These are phyloP conservation scores for Chlamydomonas incerta DNA, from an alignment of 139 green algal genomes.

Conservation along the genomic window DNA sequence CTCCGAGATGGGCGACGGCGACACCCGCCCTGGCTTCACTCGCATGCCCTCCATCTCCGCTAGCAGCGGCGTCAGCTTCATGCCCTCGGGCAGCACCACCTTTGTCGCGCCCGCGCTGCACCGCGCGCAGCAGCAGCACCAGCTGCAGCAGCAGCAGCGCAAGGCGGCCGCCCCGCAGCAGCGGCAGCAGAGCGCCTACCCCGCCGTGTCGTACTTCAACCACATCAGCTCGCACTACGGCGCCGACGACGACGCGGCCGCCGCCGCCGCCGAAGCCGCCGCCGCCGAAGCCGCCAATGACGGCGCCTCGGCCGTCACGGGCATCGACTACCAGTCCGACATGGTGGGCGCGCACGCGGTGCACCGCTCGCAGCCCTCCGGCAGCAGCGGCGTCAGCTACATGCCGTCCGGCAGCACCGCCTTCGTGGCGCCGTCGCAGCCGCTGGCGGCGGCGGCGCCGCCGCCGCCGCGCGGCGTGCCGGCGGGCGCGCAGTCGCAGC, in stretches of 20 bases:
- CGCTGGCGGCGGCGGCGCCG: no score
- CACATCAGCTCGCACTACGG: neutral
- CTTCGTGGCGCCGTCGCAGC: no score
- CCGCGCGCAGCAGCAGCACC: neutral
- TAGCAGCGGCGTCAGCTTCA: neutral
- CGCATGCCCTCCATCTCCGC: neutral
- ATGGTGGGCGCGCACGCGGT: neutral
- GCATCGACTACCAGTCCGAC: neutral
- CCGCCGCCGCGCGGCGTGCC: no score
- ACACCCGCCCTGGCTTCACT: neutral
- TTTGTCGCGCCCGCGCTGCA: neutral
- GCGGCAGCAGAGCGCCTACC: no score
- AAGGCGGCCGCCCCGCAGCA: no score
- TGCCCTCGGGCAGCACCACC: neutral
- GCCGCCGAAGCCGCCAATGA: neutral
- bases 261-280: neutral
- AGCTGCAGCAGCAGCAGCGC: no score
- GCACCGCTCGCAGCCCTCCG: neutral
- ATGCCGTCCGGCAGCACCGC: constrained; percentile 28
- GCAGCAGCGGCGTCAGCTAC: constrained; percentile 6
- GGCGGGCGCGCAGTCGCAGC: no score
- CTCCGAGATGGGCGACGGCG: neutral
- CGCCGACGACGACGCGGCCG: neutral
- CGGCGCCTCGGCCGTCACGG: neutral
- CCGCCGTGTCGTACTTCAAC: neutral